These are phyloP conservation scores for Xylaria cubensis DNA, from an alignment of 495 filamentous ascomycete genomes.

Conservation along the genomic window DNA sequence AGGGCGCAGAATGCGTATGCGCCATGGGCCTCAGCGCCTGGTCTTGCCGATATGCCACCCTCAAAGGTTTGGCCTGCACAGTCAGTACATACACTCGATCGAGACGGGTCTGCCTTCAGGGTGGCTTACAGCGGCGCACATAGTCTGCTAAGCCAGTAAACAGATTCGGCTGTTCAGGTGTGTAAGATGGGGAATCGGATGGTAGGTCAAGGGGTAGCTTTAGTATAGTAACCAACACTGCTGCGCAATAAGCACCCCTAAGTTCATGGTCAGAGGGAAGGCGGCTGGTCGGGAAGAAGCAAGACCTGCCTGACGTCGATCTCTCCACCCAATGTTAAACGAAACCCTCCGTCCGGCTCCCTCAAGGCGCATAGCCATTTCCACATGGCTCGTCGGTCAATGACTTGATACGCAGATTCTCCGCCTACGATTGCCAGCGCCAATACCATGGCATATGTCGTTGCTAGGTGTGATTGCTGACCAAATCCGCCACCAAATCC, in stretches of 20 bases:
- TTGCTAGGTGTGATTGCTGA: slow-evolving; percentile 84
- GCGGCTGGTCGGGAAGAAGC: slow-evolving; percentile 28
- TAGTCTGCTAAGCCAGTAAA: slow-evolving; percentile 76
- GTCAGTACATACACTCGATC: slow-evolving; percentile 31
- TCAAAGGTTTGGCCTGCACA: slow-evolving; percentile 86
- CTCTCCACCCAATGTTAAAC: slow-evolving; percentile 81
- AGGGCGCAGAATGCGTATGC: slow-evolving; percentile 96
- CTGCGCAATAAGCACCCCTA: slow-evolving; percentile 89
- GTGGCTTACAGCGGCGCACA: slow-evolving; percentile 74
- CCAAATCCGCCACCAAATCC: slow-evolving; percentile 96
- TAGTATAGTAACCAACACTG: slow-evolving; percentile 81
- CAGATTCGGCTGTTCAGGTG: slow-evolving; percentile 58
- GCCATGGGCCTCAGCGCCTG: slow-evolving; percentile 89
- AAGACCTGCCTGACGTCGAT: slow-evolving; percentile 80
- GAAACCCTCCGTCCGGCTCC: slow-evolving; percentile 82
- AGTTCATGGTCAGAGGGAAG: slow-evolving; percentile 29
- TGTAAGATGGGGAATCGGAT: slow-evolving; percentile 60
- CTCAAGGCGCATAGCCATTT: slow-evolving; percentile 85
- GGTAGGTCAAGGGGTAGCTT: slow-evolving; percentile 81
- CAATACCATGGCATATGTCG: slow-evolving; percentile 84
- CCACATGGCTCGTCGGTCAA: slow-evolving; percentile 88
- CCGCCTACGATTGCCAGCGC: slow-evolving; percentile 78
- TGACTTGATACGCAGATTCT: slow-evolving; percentile 70
- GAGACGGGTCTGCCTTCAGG: slow-evolving; percentile 17
- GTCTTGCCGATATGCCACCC: slow-evolving; percentile 85